Conservation (phyloP, 2,329 filamentous ascomycete genomes). For the Colletotrichum eremochloae region DNA sequence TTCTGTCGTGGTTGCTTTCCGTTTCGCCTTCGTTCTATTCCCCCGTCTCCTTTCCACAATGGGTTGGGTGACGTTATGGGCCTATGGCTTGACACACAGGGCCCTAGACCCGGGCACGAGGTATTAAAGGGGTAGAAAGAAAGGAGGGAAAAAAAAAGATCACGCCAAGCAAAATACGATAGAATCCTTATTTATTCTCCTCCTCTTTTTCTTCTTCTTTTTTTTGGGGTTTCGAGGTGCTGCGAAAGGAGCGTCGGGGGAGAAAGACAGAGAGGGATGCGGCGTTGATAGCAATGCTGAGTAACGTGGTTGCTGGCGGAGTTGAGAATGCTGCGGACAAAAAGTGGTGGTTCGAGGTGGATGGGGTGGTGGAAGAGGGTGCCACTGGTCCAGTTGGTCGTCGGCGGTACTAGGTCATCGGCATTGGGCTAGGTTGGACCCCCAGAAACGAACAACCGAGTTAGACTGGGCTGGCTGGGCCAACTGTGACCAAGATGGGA, state of each 20-base stretch:
- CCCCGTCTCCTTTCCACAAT: constrained; percentile 38
- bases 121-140: constrained; percentile 1
- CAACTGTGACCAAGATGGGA: constrained; percentile 1
- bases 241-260: constrained; percentile 35
- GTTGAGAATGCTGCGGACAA: constrained; percentile 31
- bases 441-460: constrained; percentile 1
- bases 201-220: background rate
- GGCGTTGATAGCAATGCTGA: constrained; percentile 32
- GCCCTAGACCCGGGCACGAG: constrained; percentile 31
- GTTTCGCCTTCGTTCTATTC: constrained; percentile 42
- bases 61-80: constrained; percentile 41
- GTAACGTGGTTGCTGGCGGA: constrained; percentile 22
- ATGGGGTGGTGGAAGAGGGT: constrained; percentile 15
- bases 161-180: background rate
- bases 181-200: background rate
- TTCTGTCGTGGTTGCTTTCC: constrained; percentile 29
- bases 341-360: constrained; percentile 25
- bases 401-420: constrained; percentile 29
- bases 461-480: background rate
- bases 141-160: background rate
- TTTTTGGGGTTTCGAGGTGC: background rate
- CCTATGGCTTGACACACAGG: constrained; percentile 32
- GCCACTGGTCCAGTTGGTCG: constrained; percentile 12
- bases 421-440: constrained; percentile 36
- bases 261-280: background rate